These are phyloP conservation scores for Diaporthe longicolla DNA, from an alignment of 2,329 filamentous ascomycete species.

Conservation along the genomic window DNA sequence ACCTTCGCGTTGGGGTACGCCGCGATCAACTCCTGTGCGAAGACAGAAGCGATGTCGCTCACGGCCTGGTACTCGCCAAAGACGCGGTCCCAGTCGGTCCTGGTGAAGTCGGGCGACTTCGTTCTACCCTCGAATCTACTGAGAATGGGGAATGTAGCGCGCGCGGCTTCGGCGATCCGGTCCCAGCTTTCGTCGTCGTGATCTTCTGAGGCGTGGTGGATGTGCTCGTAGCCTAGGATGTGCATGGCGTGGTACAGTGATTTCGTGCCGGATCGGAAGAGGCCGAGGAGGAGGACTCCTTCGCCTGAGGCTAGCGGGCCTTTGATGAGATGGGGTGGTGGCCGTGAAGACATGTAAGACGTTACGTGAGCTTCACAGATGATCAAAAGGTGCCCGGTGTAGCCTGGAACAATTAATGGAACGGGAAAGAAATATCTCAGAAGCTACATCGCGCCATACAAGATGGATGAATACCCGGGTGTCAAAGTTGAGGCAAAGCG, in stretches of 20 bases:
- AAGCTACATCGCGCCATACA: too few species aligned
- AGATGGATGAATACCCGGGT: too few species aligned
- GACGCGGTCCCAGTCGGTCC: constrained; percentile 72
- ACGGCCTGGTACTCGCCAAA: constrained; percentile 44
- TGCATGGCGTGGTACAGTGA: constrained; percentile 7
- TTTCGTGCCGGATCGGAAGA: not conserved
- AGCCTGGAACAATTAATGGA: too few species aligned
- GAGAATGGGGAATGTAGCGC: constrained; percentile 2
- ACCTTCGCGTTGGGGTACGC: constrained; percentile 81
- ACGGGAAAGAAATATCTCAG: too few species aligned
- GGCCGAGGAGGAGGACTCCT: not conserved
- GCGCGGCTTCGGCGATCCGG: constrained; percentile 6
- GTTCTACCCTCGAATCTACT: not conserved
- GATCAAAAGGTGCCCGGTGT: too few species aligned
- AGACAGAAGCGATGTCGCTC: constrained; percentile 52
- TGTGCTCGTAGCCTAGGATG: not conserved
- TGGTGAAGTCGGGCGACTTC: constrained; percentile 52
- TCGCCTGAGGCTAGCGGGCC: not conserved
- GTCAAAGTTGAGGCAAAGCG: too few species aligned
- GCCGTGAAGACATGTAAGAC: not conserved
- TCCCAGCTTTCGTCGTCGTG: constrained; percentile 8
- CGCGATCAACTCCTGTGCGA: constrained; percentile 77
- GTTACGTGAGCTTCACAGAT: too few species aligned
- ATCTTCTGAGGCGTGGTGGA: constrained; percentile 15
- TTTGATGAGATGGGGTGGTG: not conserved